These are phyloP conservation scores for Ganoderma sp. DNA, from an alignment of 1,284 basidiomycete genomes.

Conservation along the genomic window DNA sequence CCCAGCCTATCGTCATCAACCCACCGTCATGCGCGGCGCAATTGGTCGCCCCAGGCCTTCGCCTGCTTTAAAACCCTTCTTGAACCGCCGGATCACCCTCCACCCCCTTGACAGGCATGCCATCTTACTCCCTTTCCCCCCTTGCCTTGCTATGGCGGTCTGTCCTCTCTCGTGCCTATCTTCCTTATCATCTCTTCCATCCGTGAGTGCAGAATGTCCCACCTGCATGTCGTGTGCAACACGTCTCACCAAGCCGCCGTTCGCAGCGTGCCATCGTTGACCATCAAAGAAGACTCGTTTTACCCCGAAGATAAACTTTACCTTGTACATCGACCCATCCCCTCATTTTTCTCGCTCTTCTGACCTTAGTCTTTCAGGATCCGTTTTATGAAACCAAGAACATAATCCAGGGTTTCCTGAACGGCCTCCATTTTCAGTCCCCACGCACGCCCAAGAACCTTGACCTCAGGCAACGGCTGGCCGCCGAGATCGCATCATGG, in stretches of 20 bases:
- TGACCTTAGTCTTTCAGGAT: background rate
- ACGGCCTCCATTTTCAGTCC: slow-evolving; percentile 8
- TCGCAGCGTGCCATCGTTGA: background rate
- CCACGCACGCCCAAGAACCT: slow-evolving; percentile 11
- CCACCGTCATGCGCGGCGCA: background rate
- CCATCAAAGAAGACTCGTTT: slow-evolving; percentile 3
- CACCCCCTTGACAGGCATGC: background rate
- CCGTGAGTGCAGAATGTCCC: background rate
- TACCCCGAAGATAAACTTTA: background rate
- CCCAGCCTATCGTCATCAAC: slow-evolving; percentile 8
- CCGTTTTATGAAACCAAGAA: background rate
- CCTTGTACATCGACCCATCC: slow-evolving; percentile 1
- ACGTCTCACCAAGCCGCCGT: background rate
- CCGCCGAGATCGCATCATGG: slow-evolving; percentile 16
- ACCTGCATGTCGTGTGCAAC: background rate
- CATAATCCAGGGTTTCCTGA: slow-evolving; percentile 7
- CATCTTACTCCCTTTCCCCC: background rate
- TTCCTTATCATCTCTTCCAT: background rate
- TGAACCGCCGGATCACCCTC: background rate
- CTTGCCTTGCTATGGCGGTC: slow-evolving; percentile 7
- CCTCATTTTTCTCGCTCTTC: background rate
- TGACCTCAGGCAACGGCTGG: slow-evolving; percentile 4
- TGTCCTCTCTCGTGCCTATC: background rate
- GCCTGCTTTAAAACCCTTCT: slow-evolving; percentile 6
- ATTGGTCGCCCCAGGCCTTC: background rate